phyloP scores from a whole-genome alignment of 306 rosid species.

The Prunus mume region DNA sequence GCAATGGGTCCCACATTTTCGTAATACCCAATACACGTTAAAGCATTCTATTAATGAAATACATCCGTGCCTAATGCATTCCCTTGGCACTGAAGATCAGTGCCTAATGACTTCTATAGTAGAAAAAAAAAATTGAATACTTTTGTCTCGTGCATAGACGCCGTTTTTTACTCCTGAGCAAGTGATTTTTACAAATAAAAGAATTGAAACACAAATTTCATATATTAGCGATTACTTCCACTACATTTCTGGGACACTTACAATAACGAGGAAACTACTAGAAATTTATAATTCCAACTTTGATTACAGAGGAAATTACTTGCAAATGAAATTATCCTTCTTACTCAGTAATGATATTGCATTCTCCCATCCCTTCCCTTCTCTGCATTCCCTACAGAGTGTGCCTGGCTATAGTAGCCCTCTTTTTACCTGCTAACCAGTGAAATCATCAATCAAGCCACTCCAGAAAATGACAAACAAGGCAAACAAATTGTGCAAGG shows the following conservation, averaged over 20 bases:
- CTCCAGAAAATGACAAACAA: background rate
- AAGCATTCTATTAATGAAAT: no score
- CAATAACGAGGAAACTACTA: background rate
- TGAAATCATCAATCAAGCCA: conserved; percentile 18
- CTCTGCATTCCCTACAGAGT: conserved; percentile 91
- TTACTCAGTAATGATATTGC: conserved; percentile 71
- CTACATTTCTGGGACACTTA: background rate
- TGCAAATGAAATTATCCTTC: conserved; percentile 84
- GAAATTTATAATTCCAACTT: background rate
- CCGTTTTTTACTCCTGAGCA: no score
- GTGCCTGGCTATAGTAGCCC: conserved; percentile 51
- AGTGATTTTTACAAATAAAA: background rate
- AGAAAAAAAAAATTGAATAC: rapidly evolving
- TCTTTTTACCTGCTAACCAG: conserved; percentile 56
- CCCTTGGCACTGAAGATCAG: no score
- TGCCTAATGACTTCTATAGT: no score
- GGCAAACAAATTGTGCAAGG: background rate
- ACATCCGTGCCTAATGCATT: no score
- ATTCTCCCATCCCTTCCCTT: conserved; percentile 77
- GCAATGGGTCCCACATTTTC: no score
- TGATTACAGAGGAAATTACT: no score
- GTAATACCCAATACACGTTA: no score
- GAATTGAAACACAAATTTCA: background rate
- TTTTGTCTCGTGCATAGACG: no score
- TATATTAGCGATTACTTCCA: background rate